Evolutionary conservation across 2,329 filamentous ascomycete species (phyloP), one percentile per base, ranked within the genome.

Genomic region (Emmonsiellopsis sp.): DNA sequence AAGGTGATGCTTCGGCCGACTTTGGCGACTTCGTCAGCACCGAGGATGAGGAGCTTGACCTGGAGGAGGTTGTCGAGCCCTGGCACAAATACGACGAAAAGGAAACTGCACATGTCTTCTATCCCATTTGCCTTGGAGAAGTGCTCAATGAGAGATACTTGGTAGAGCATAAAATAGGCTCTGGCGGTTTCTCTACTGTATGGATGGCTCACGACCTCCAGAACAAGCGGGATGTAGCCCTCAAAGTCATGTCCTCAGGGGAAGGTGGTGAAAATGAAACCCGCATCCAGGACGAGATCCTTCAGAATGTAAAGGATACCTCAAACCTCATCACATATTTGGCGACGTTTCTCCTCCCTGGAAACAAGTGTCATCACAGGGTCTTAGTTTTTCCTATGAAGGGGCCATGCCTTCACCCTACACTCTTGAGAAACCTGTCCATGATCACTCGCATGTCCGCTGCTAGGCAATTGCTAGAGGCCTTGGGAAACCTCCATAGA

Each of bases 391-490:
- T 60, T 51, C 61, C 61, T 34, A 45, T 61, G 11, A 55, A 55
- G 48, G 61, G 62, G n/a, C 60, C 60, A 47, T 60, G 53, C 26
- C 53, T 62, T 53, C 30, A 54, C 43, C 26, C 13, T 52, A 8
- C 32, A 44, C 49, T 37, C 30, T 10, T 60, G 40, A 49, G 20
- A 41, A 54, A 46, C 34, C 55, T 55, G 49, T 42, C 60, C 26
- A 60, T 64, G 37, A 56, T 55, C 2, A 58, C 56, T 57, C 58
- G 58, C 35, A 67, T 66, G 62, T 64, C 59, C 37, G 62, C 64
- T 45, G 62, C 62, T 50, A 59, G 44, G 38, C 61, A 67, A 58
- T 58, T 65, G 53, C 13, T n/a, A n/a, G n/a, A n/a, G n/a, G n/a
- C n/a, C n/a, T n/a, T n/a, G n/a, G n/a, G n/a, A n/a, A n/a, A n/a